Base-by-base conservation (phyloP, 345 rosid genomes). In the Citrus hindsii region DNA sequence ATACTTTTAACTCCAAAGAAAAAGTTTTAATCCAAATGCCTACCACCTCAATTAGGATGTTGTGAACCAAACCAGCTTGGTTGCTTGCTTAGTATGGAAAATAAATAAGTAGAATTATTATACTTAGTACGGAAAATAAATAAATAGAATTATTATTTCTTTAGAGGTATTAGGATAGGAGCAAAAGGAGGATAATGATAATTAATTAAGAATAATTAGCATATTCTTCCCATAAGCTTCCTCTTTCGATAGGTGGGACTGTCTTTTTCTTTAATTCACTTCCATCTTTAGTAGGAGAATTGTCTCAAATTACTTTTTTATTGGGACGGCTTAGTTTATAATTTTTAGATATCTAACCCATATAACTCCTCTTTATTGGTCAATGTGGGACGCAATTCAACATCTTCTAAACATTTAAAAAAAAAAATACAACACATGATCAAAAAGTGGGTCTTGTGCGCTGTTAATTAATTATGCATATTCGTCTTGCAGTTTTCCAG, bases 401-500 rank as follows among this genome's bases (percentile, higher is more conserved):
- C 3, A 9, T 37, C 32, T 24, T 53, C 42, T n/a, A 24, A 38
- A n/a, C 2, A 42, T 42, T 16, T 2, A 30, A 69, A 48, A 69
- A 38, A 2, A 18, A 69, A 38, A 2, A 18, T 16, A 21, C 32
- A 67, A 38, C 4, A 13, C 32, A 13, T 24, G 19, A n/a, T 21
- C 30, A n/a, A 67, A 67, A 38, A 40, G 30, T 2, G 7, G 48
- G 71, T 10, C 30, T 37, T 38, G 8, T 35, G 1, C 9, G 2
- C 9, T 9, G 30, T 19, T 73, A 46, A 73, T 68, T 4, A 25
- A 13, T 78, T 68, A 32, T 27, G 4, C 76, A 30, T 30, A 7
- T 64, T 64, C 32, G n/a, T 60, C 61, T 67, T 16, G 79, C 86
- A 87, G 85, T 82, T 87, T 37, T 62, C 86, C 74, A 87, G 87